Conservation (phyloP, 306 rosid species). For the Abrus precatorius region DNA sequence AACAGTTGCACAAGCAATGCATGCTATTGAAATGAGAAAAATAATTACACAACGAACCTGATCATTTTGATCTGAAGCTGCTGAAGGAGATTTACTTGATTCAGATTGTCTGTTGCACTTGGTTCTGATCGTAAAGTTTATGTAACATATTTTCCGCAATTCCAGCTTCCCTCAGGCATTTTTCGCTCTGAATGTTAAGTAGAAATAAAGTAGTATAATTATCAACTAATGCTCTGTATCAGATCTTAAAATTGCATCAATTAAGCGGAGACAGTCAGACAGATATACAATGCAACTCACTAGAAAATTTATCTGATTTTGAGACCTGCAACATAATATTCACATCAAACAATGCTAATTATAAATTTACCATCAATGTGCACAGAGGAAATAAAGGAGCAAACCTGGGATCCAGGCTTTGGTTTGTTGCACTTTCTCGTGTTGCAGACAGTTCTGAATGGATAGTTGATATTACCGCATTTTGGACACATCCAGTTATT, state of each 20-base stretch:
- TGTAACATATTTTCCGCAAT: conserved; percentile 93
- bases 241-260: conserved; percentile 26
- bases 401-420: conserved; percentile 97
- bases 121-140: conserved; percentile 93
- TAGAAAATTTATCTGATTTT: conserved; percentile 81
- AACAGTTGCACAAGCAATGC: conserved; percentile 47
- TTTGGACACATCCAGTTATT: conserved; percentile 99
- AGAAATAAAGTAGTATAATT: conserved; percentile 12
- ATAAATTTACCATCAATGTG: not conserved
- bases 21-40: conserved; percentile 44
- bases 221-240: conserved; percentile 33
- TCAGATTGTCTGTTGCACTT: conserved; percentile 95
- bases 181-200: conserved; percentile 80
- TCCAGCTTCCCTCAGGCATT: conserved; percentile 99
- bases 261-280: not conserved
- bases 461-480: conserved; percentile 96
- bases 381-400: conserved; percentile 25
- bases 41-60: conserved; percentile 80
- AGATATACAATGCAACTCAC: conserved; percentile 63
- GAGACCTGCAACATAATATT: conserved; percentile 66
- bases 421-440: conserved; percentile 99
- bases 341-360: conserved; percentile 45
- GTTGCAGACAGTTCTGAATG: conserved; percentile 94
- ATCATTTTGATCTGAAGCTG: conserved; percentile 76
- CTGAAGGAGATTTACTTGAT: conserved; percentile 74